Percentiles rank a stretch among this genome's conserved stretches.
Evolutionary conservation across 2,329 filamentous ascomycete species (phyloP).

Genomic region (Aspergillus novoparasiticus): DNA sequence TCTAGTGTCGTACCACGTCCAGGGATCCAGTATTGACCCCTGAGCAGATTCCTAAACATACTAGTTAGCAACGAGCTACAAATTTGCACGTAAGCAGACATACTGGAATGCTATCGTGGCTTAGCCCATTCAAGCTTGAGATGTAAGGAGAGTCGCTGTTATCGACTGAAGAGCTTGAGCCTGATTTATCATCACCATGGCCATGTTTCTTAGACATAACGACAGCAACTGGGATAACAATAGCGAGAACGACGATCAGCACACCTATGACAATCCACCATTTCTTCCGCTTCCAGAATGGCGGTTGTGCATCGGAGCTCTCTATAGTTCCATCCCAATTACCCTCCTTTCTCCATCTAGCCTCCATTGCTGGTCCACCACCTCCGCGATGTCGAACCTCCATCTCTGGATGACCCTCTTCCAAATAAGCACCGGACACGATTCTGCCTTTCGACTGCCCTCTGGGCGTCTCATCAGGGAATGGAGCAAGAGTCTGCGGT

Average conservation of each 20-base stretch:
- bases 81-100: conserved; percentile 11
- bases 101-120: conserved; percentile 61
- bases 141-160: conserved; percentile 32
- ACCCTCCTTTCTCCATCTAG: conserved; percentile 54
- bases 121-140: conserved; percentile 56
- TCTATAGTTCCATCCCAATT: conserved; percentile 36
- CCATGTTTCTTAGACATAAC: conserved; percentile 65
- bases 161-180: conserved; percentile 25
- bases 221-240: conserved; percentile 69
- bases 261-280: conserved; percentile 60
- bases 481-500: conserved; percentile 21
- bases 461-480: conserved; percentile 34
- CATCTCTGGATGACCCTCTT: conserved; percentile 63
- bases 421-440: conserved; percentile 70
- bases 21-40: conserved; percentile 82
- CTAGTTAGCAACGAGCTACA: conserved; percentile 15
- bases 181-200: conserved; percentile 31
- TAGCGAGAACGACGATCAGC: conserved; percentile 59
- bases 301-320: conserved; percentile 14
- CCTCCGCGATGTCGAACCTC: conserved; percentile 47
- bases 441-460: conserved; percentile 60
- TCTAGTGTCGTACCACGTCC: conserved; percentile 83
- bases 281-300: conserved; percentile 45
- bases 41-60: conserved; percentile 57
- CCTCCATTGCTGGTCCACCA: conserved; percentile 41